Evolutionary conservation across 2,329 filamentous ascomycete species (phyloP).

Genomic region (Stemphylium beticola): DNA sequence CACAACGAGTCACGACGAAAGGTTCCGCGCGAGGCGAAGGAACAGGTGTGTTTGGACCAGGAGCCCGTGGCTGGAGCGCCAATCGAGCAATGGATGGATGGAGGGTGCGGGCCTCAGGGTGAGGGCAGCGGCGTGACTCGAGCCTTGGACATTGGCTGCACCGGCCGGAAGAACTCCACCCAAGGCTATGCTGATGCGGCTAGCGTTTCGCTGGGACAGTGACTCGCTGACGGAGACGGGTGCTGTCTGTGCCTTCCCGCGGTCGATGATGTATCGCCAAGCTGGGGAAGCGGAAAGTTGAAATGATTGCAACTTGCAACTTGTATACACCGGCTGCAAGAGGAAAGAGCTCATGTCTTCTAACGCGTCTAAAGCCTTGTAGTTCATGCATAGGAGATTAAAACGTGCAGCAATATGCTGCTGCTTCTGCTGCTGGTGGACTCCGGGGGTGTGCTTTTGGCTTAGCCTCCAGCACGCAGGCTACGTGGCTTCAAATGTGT

Average conservation of each 20-base stretch:
- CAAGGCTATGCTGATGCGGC: slow-evolving; percentile 6
- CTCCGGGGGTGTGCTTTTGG: neutral
- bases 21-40: slow-evolving; percentile 14
- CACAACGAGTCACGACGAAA: slow-evolving; percentile 2
- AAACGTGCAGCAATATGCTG: slow-evolving; percentile 2
- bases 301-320: neutral
- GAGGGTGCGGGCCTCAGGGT: slow-evolving; percentile 3
- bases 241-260: slow-evolving; percentile 18
- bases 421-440: neutral
- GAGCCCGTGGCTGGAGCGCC: neutral
- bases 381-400: slow-evolving; percentile 15
- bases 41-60: neutral
- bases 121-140: neutral
- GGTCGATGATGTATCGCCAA: slow-evolving; percentile 21
- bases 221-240: slow-evolving; percentile 12
- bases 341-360: slow-evolving; percentile 8
- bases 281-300: slow-evolving; percentile 21
- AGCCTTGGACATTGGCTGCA: slow-evolving; percentile 1
- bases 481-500: slow-evolving; percentile 19
- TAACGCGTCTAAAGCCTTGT: slow-evolving; percentile 3
- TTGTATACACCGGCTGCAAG: slow-evolving; percentile 1
- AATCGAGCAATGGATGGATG: neutral
- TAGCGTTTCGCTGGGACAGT: slow-evolving; percentile 5
- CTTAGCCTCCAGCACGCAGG: neutral
- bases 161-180: slow-evolving; percentile 1